Evolutionary conservation across 2,329 filamentous ascomycete genomes (phyloP).

Genomic region (Colletotrichum incanum): DNA sequence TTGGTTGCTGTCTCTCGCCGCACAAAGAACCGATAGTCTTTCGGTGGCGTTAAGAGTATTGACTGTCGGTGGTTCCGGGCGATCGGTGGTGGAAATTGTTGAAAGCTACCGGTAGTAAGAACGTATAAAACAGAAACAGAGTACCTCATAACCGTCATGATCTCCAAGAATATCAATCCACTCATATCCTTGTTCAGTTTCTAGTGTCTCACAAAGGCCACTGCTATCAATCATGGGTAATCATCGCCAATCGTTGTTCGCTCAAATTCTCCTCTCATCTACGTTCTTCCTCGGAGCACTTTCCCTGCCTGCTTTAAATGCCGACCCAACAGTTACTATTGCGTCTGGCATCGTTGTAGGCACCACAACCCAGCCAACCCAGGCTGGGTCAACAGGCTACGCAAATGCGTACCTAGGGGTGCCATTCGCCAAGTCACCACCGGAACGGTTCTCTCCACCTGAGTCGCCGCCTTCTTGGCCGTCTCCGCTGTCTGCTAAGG

Average conservation of each 20-base stretch:
- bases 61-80: not conserved
- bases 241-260: not conserved
- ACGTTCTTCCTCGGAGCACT: slow-evolving; percentile 19
- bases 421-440: slow-evolving; percentile 37
- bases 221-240: slow-evolving; percentile 13
- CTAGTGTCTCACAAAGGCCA: not conserved
- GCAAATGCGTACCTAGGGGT: slow-evolving; percentile 37
- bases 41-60: slow-evolving; percentile 13
- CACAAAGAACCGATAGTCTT: slow-evolving; percentile 11
- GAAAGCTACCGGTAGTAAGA: not conserved
- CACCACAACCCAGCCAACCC: slow-evolving; percentile 14
- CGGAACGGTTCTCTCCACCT: slow-evolving; percentile 38
- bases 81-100: not conserved
- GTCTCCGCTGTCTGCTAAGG: slow-evolving; percentile 15
- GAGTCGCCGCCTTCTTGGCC: slow-evolving; percentile 16
- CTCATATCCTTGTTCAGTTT: not conserved
- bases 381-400: slow-evolving; percentile 9
- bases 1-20: slow-evolving; percentile 1
- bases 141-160: rapidly evolving
- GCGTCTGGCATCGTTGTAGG: slow-evolving; percentile 30
- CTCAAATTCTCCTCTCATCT: slow-evolving; percentile 14
- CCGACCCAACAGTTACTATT: slow-evolving; percentile 21
- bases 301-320: slow-evolving; percentile 11
- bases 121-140: slow-evolving; percentile 4
- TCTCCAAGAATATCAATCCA: not conserved